Conservation (phyloP, 169 alveolate species). For the Eimeria necatrix region DNA sequence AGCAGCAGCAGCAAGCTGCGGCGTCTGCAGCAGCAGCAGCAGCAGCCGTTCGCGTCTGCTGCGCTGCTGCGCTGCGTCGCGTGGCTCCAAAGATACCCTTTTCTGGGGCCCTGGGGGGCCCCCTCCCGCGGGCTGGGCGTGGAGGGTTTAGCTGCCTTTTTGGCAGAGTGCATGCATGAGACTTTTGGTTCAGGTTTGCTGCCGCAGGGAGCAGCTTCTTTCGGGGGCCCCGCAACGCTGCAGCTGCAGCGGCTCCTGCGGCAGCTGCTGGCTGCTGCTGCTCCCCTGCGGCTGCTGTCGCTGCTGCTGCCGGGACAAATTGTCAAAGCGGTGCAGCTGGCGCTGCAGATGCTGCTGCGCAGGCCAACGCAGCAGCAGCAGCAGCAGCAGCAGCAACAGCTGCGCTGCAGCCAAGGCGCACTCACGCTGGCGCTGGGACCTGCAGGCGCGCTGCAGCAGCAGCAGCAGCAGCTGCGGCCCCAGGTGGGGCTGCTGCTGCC, state of each 20-base stretch:
- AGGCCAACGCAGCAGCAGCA: background rate
- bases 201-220: background rate
- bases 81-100: background rate
- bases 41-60: slow-evolving; percentile 12
- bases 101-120: background rate
- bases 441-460: slow-evolving; percentile 1
- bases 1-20: slow-evolving; percentile 3
- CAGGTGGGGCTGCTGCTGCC: background rate
- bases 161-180: background rate
- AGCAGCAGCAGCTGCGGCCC: slow-evolving; percentile 11
- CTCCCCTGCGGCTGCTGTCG: background rate
- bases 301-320: background rate
- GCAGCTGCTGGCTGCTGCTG: slow-evolving; percentile 2
- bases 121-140: background rate
- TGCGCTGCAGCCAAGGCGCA: background rate
- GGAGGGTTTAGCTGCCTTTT: background rate
- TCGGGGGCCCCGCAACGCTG: slow-evolving; percentile 30
- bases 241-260: slow-evolving; percentile 35
- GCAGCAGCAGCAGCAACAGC: too few relatives aligned
- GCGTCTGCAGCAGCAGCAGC: slow-evolving; percentile 31
- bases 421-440: slow-evolving; percentile 1
- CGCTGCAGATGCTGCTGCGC: background rate
- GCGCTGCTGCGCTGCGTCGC: background rate
- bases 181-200: background rate
- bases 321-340: background rate